Evolutionary conservation across 768 basidiomycete genomes (phyloP).

Genomic region (Russula earlei): DNA sequence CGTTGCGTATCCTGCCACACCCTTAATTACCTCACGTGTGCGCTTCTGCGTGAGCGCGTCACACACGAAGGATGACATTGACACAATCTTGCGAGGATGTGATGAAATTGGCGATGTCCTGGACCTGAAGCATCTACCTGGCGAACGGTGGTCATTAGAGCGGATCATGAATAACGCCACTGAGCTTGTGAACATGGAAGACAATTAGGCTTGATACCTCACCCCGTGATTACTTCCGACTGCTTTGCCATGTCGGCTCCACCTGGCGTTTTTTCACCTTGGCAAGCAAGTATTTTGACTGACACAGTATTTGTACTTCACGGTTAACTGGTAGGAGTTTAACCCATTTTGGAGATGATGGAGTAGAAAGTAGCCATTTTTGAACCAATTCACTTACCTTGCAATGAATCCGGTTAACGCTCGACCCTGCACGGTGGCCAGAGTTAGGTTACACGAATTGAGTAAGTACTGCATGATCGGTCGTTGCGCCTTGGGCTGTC

Average conservation of each 20-base stretch:
- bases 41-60: constrained; percentile 91
- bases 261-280: background rate
- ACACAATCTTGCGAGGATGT: constrained; percentile 72
- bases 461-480: too few relatives aligned
- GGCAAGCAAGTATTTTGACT: background rate
- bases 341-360: too few relatives aligned
- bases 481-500: background rate
- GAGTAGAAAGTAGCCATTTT: too few relatives aligned
- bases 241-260: background rate
- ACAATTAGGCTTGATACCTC: constrained; percentile 10
- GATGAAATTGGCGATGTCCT: constrained; percentile 88
- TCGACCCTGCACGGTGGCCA: too few relatives aligned
- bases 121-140: constrained; percentile 74
- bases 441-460: too few relatives aligned
- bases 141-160: constrained; percentile 72
- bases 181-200: constrained; percentile 53
- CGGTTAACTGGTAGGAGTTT: background rate
- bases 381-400: too few relatives aligned
- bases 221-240: background rate
- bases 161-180: constrained; percentile 61
- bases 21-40: constrained; percentile 78
- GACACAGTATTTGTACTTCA: constrained; percentile 1
- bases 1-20: constrained; percentile 85
- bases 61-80: constrained; percentile 97
- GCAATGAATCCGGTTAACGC: too few relatives aligned